Evolutionary conservation across 2,329 filamentous ascomycete species (phyloP).

Genomic region (Trichoderma sp.): DNA sequence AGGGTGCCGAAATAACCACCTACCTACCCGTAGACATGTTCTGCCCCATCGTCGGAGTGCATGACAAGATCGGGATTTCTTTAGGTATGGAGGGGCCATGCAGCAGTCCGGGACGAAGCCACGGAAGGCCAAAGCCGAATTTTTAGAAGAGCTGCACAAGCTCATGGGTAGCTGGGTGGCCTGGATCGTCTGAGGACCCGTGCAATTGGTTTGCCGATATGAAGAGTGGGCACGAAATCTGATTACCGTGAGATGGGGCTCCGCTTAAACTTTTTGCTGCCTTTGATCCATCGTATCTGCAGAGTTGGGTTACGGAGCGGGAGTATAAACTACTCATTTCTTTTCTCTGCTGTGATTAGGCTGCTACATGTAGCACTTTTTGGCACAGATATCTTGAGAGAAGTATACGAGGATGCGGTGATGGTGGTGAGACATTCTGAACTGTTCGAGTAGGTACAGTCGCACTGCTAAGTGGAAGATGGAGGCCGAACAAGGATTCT

Average conservation of each 20-base stretch:
- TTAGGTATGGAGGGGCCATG: background rate
- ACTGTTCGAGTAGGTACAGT: background rate
- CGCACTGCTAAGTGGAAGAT: slow-evolving; percentile 1
- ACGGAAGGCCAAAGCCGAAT: slow-evolving; percentile 3
- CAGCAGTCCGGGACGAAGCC: background rate
- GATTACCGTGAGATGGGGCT: slow-evolving; percentile 22
- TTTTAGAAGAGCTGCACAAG: background rate
- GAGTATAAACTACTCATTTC: background rate
- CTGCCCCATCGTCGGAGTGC: background rate
- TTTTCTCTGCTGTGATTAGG: too few relatives aligned
- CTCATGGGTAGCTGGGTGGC: background rate
- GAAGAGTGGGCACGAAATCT: slow-evolving; percentile 21
- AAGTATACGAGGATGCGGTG: slow-evolving; percentile 1
- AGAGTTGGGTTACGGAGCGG: background rate
- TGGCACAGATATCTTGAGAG: background rate
- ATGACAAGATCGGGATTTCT: background rate
- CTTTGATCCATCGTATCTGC: background rate
- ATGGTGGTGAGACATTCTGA: slow-evolving; percentile 18
- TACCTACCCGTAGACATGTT: background rate
- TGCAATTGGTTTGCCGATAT: slow-evolving; percentile 22
- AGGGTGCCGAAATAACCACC: slow-evolving; percentile 9
- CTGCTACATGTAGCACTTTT: background rate
- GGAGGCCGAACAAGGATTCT: background rate
- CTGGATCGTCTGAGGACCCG: slow-evolving; percentile 4
- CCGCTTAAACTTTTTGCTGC: background rate